Evolutionary conservation across 345 rosid species (phyloP), one percentile per base, ranked within the genome.

Genomic region (Chamaenerion angustifolium): DNA sequence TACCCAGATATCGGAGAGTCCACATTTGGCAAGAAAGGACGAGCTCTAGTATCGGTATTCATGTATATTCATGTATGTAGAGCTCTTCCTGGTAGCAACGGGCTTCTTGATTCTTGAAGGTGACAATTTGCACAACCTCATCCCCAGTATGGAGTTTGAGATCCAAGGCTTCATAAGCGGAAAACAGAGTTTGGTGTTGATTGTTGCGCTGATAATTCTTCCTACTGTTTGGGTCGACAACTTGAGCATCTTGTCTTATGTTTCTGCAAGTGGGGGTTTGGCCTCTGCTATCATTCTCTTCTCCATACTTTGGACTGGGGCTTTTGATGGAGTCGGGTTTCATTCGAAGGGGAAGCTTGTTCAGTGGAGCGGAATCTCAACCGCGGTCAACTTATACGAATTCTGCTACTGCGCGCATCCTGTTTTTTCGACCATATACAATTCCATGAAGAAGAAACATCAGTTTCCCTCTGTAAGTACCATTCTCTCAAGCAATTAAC

Each of bases 381-480:
- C n/a, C n/a, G n/a, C n/a, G n/a, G n/a, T n/a, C n/a, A n/a, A n/a
- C n/a, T 77, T 89, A 59, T 89, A 81, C 19, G 76, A 79, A 15
- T 89, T 89, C 68, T 89, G 97, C 57, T 89, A 76, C 12, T 83
- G 97, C 17, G 95, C 94, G 1, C 97, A 89, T 63, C 97, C 97
- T 0, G 90, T 89, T 42, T 89, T 85, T 54, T 95, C 97, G 6
- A 81, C 86, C 10, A 70, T 89, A 1, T 89, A 89, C 70, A 76
- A 66, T 59, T 83, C 90, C 16, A 83, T 85, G 88, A 77, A 70
- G 57, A 83, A 76, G 59, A 89, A 78, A 56, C 82, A 63, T 12
- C 95, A 85, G 45, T 89, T 85, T 75, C 69, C 90, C n/a, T 65
- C 69, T n/a, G n/a, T n/a, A n/a, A n/a, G n/a, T n/a, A n/a, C n/a